Percentiles rank a stretch among this genome's conserved stretches.
These are phyloP conservation scores for Aegilops speltoides DNA, from an alignment of 176 grass and related monocot genomes.

Conservation along the genomic window DNA sequence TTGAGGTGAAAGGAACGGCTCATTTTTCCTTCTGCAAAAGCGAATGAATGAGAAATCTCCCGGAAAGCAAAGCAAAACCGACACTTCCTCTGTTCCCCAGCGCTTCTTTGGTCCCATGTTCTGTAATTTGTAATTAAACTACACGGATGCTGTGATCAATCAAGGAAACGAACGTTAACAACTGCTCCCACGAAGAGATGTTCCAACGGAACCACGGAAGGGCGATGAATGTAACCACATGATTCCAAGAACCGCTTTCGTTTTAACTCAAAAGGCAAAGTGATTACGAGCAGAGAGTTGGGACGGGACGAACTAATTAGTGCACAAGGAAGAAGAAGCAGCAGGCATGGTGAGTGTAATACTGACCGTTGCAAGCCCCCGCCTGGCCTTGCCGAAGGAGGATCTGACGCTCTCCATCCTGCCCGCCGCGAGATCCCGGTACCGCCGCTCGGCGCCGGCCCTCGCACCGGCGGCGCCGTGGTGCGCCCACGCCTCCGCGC, in stretches of 20 bases:
- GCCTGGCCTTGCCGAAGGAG: conserved; percentile 26
- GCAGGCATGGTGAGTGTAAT: not conserved
- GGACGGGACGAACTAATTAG: not conserved
- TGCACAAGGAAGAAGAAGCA: not conserved
- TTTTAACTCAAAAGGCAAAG: not conserved
- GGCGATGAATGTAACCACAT: not conserved
- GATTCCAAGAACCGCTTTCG: not conserved
- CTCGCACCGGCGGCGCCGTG: not conserved
- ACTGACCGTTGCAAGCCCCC: conserved; percentile 36
- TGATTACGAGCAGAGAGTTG: not conserved
- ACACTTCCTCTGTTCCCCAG: not conserved
- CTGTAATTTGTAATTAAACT: not conserved
- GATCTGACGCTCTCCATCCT: conserved; percentile 49
- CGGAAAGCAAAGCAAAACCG: conserved; percentile 20
- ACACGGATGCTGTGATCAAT: not conserved
- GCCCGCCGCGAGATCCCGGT: conserved; percentile 38
- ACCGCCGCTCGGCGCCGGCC: conserved; percentile 32
- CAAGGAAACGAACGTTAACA: not conserved
- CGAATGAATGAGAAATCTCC: not conserved
- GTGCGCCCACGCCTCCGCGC: not conserved
- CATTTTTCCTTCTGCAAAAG: not conserved
- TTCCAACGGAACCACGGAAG: not conserved
- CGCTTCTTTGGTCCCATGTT: not conserved
- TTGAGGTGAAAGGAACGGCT: not conserved
- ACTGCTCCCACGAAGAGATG: not conserved